Evolutionary conservation across 2,329 filamentous ascomycete species (phyloP).

Genomic region (Cryphonectria carpinicola): DNA sequence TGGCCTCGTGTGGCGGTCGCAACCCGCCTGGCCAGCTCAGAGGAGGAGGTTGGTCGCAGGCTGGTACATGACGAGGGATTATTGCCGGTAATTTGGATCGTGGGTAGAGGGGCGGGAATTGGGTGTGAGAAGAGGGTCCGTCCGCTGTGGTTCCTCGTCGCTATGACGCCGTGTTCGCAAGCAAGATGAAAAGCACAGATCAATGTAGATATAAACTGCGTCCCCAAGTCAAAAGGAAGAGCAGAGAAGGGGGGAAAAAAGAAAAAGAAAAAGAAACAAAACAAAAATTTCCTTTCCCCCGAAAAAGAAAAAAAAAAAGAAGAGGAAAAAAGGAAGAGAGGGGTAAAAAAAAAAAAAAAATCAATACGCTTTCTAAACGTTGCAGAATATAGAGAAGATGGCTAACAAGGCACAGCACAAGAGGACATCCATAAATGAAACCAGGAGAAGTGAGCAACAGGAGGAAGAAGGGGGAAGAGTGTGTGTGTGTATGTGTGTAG

Average conservation of each 20-base stretch:
- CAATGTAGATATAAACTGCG: background rate
- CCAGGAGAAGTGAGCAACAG: background rate
- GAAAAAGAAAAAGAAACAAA: background rate
- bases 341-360: background rate
- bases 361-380: background rate
- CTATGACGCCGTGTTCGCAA: slow-evolving; percentile 5
- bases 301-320: background rate
- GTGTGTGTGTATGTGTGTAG: too few relatives aligned
- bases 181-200: background rate
- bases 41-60: slow-evolving; percentile 19
- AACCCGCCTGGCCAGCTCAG: slow-evolving; percentile 26
- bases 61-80: slow-evolving; percentile 23
- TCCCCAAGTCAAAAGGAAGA: background rate
- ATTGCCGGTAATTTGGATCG: slow-evolving; percentile 22
- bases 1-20: slow-evolving; percentile 20
- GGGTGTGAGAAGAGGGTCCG: slow-evolving; percentile 1
- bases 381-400: background rate
- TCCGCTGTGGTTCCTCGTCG: slow-evolving; percentile 8
- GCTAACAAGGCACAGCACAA: background rate
- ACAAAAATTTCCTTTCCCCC: too few relatives aligned
- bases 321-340: too few relatives aligned
- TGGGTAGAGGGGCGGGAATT: background rate
- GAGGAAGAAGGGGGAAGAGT: slow-evolving; percentile 4
- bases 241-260: background rate
- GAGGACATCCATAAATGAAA: slow-evolving; percentile 13